Evolutionary conservation across 2,329 filamentous ascomycete genomes (phyloP).

Genomic region (Fusarium torreyae): DNA sequence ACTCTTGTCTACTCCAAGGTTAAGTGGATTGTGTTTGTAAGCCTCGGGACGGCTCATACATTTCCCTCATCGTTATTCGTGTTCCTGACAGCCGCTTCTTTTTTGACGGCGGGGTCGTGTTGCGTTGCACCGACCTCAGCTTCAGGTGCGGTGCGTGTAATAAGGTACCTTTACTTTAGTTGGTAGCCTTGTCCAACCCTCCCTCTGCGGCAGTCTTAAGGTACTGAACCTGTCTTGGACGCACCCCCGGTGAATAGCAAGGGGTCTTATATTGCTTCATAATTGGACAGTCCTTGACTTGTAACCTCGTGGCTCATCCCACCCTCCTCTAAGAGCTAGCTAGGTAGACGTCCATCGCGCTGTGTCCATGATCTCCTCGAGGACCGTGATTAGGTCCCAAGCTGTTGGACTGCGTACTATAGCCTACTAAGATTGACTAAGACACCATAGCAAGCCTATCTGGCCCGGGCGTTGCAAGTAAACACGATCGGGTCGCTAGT

Average conservation of each 20-base stretch:
- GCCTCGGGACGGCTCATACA: background rate
- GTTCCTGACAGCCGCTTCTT: constrained; percentile 30
- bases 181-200: constrained; percentile 21
- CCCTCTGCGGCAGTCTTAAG: background rate
- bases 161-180: constrained; percentile 15
- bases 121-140: constrained; percentile 51
- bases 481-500: constrained; percentile 14
- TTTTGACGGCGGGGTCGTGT: constrained; percentile 41
- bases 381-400: constrained; percentile 43
- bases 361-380: constrained; percentile 34
- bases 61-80: constrained; percentile 14
- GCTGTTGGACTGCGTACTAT: constrained; percentile 23
- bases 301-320: constrained; percentile 26
- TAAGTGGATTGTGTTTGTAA: background rate
- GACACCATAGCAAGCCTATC: constrained; percentile 20
- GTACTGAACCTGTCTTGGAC: constrained; percentile 21
- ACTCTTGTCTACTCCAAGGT: background rate
- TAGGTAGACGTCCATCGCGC: constrained; percentile 21
- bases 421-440: constrained; percentile 13
- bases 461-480: constrained; percentile 35
- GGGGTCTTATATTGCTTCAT: constrained; percentile 26
- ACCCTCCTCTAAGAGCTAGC: constrained; percentile 5
- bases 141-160: constrained; percentile 47
- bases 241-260: constrained; percentile 23
- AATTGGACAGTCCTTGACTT: constrained; percentile 34